phyloP scores from a whole-genome alignment of 805 yeast species.

The Sugiyamaella chiloensis region DNA sequence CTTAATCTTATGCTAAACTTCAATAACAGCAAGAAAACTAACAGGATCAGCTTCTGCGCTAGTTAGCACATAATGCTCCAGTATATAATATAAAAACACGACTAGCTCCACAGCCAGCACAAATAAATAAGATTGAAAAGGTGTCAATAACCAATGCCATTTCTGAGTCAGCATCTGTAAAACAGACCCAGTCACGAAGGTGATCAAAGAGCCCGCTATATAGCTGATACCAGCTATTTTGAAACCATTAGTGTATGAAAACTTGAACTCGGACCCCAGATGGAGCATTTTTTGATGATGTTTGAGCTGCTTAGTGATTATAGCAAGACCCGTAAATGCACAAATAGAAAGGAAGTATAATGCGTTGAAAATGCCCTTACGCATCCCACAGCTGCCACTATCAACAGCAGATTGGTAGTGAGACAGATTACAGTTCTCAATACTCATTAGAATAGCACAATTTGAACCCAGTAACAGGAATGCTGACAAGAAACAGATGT shows the following conservation, averaged over 20 bases:
- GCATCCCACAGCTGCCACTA: constrained; percentile 4
- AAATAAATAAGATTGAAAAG: constrained; percentile 4
- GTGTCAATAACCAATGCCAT: background rate
- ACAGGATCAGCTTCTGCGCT: background rate
- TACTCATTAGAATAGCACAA: constrained; percentile 1
- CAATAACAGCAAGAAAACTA: background rate
- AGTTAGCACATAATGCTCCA: background rate
- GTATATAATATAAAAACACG: constrained; percentile 3
- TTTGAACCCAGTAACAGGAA: background rate
- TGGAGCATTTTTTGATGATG: background rate
- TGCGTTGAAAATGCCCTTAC: background rate
- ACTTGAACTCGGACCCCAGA: background rate
- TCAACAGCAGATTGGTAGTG: background rate
- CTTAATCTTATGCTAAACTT: background rate
- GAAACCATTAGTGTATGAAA: background rate
- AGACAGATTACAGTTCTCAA: constrained; percentile 1
- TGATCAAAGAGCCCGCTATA: background rate
- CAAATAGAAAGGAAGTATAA: background rate
- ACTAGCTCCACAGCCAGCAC: background rate
- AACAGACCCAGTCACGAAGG: background rate
- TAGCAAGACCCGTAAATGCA: background rate
- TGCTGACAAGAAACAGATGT: constrained; percentile 1
- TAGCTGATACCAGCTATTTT: background rate
- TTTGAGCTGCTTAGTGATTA: background rate
- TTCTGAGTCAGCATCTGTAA: background rate